Evolutionary conservation across 257 asterid species (phyloP).

Genomic region (Gynochthodes officinalis): DNA sequence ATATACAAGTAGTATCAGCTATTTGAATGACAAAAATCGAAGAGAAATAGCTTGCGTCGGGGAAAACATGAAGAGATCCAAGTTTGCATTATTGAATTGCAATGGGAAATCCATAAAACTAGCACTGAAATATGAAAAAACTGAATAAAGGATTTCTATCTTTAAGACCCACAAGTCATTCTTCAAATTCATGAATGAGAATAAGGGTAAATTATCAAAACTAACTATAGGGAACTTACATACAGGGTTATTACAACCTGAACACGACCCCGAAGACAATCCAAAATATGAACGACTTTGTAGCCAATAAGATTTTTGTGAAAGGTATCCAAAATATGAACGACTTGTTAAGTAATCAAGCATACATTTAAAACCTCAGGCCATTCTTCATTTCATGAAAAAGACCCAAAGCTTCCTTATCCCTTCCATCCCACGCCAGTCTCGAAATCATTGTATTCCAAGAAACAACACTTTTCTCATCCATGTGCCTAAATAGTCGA

Average conservation of each 20-base stretch:
- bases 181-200: slow-evolving; percentile 17
- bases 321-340: too few relatives aligned
- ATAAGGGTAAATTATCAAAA: slow-evolving; percentile 9
- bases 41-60: background rate
- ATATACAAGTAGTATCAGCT: background rate
- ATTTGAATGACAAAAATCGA: background rate
- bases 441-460: too few relatives aligned
- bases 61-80: background rate
- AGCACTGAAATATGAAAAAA: slow-evolving; percentile 1
- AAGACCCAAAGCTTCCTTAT: too few relatives aligned
- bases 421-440: too few relatives aligned
- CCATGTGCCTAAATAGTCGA: too few relatives aligned
- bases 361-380: too few relatives aligned
- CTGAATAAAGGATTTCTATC: slow-evolving; percentile 10
- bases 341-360: too few relatives aligned
- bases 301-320: too few relatives aligned
- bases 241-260: slow-evolving; percentile 91
- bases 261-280: too few relatives aligned
- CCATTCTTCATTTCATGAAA: too few relatives aligned
- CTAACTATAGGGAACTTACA: slow-evolving; percentile 58
- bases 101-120: background rate
- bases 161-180: slow-evolving; percentile 2
- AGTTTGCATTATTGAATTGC: background rate
- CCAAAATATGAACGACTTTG: too few relatives aligned
- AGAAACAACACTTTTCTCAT: too few relatives aligned